Conservation (phyloP, 1,139 yeast species). For the Geotrichum carabidarum region DNA sequence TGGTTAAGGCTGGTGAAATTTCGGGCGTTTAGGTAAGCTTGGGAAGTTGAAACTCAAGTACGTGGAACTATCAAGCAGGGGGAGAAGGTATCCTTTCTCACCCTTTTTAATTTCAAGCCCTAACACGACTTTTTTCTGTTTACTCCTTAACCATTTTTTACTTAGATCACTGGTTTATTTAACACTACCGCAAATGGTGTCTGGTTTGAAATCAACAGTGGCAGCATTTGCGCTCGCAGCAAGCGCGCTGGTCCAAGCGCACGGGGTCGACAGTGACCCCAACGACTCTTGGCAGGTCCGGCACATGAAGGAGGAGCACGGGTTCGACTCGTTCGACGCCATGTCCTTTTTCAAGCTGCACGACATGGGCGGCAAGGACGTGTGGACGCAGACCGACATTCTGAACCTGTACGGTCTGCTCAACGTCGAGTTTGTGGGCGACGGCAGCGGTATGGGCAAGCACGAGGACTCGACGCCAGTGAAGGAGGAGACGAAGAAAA, state of each 20-base stretch:
- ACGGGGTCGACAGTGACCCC: constrained; percentile 17
- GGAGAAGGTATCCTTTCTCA: too few relatives aligned
- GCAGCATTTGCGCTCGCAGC: background rate
- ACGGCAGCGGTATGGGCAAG: constrained; percentile 84
- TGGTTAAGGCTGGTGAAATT: too few relatives aligned
- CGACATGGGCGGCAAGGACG: constrained; percentile 51
- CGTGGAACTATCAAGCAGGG: too few relatives aligned
- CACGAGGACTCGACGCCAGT: constrained; percentile 60
- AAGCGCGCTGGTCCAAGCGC: constrained; percentile 1
- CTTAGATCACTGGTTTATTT: too few relatives aligned
- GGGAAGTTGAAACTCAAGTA: too few relatives aligned
- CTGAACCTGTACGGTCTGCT: constrained; percentile 73
- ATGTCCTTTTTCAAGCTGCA: constrained; percentile 77
- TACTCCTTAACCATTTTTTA: too few relatives aligned
- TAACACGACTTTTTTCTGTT: too few relatives aligned
- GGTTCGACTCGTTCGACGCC: constrained; percentile 65
- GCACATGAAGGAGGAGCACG: constrained; percentile 91
- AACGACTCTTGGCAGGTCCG: constrained; percentile 37
- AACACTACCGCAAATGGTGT: too few relatives aligned
- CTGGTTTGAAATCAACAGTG: background rate
- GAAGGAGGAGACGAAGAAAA: constrained; percentile 50
- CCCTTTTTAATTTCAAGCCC: too few relatives aligned
- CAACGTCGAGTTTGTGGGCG: constrained; percentile 71
- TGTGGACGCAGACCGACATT: constrained; percentile 53
- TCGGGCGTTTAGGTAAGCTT: too few relatives aligned